Evolutionary conservation across 176 grass and related monocot genomes (phyloP), one percentile per base, ranked within the genome.

Genomic region (Thinopyrum elongatum): DNA sequence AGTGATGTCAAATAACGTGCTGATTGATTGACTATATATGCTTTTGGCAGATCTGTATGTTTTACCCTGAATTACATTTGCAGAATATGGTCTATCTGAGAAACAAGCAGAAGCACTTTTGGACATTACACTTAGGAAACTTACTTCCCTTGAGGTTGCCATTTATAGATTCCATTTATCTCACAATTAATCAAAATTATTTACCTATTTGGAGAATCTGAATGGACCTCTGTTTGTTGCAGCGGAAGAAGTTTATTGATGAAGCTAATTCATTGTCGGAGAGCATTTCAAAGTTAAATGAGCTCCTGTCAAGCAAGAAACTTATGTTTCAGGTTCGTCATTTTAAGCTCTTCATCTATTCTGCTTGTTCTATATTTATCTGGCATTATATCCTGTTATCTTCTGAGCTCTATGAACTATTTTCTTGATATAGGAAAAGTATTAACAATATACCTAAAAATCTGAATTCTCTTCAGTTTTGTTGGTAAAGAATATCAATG

Each of bases 221-320:
- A 87, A 81, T 6, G 0, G 26, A n/a, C 65, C 72, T 79, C 41
- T 79, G 22, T 36, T 73, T 90, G 79, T 90, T 90, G 77, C 86
- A 98, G 96, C 82, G 96, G 84, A 95, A 98, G 53, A 98, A 92
- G 36, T 98, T 91, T 91, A 85, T 98, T 75, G 91, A 98, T 67
- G 96, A 98, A 89, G 93, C 91, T 60, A 87, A 88, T 77, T 84
- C 79, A 55, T 82, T 98, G 76, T 89, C 89, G 15, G 88, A 85
- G 28, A 77, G 94, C 19, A 92, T 98, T 86, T 92, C 93, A 44
- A 92, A 92, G 85, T 77, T 98, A 76, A 94, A 94, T 82, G 96
- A 98, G 65, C 96, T 98, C 81, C 80, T 98, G 39, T 94, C 92
- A 70, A 98, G 87, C 92, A 98, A 92, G 86, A 92, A 98, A 46